phyloP scores from a whole-genome alignment of 1,284 basidiomycete genomes.

The Ceratobasidium sp. region DNA sequence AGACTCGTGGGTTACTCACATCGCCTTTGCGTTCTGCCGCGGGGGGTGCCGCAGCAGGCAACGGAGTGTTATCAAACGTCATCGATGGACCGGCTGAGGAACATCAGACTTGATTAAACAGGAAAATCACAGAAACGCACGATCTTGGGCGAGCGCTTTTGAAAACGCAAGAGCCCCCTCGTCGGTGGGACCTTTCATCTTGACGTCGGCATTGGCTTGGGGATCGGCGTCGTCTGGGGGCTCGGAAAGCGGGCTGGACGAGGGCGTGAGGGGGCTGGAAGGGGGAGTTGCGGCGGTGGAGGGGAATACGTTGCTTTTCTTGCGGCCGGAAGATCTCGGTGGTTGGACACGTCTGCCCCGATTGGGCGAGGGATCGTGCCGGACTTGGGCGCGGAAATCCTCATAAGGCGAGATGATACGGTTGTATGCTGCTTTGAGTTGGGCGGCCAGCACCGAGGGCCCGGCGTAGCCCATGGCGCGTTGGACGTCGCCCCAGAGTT shows the following conservation, averaged over 20 bases:
- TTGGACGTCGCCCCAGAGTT: slow-evolving; percentile 87
- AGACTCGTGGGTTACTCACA: slow-evolving; percentile 43
- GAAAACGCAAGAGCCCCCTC: slow-evolving; percentile 31
- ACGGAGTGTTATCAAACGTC: slow-evolving; percentile 7
- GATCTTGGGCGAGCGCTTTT: slow-evolving; percentile 22
- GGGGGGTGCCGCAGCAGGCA: slow-evolving; percentile 14
- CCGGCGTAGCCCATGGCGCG: slow-evolving; percentile 79
- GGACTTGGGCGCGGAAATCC: slow-evolving; percentile 79
- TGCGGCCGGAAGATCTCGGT: slow-evolving; percentile 7
- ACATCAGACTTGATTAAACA: neutral
- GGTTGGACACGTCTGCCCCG: slow-evolving; percentile 22
- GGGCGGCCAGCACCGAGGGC: slow-evolving; percentile 80
- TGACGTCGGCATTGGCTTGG: slow-evolving; percentile 52
- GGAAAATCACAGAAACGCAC: slow-evolving; percentile 7
- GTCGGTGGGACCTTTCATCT: slow-evolving; percentile 37
- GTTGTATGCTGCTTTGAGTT: slow-evolving; percentile 87
- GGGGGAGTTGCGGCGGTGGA: slow-evolving; percentile 58
- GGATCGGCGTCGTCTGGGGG: slow-evolving; percentile 72
- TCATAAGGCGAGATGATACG: slow-evolving; percentile 94
- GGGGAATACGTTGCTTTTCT: neutral
- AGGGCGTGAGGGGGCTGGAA: slow-evolving; percentile 57
- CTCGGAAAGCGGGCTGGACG: slow-evolving; percentile 78
- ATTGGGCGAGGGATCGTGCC: slow-evolving; percentile 60
- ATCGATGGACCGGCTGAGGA: slow-evolving; percentile 18
- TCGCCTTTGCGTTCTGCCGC: slow-evolving; percentile 45